These are phyloP conservation scores for Mycosphaerelloides madeirae DNA, from an alignment of 2,329 filamentous ascomycete species.

Conservation along the genomic window DNA sequence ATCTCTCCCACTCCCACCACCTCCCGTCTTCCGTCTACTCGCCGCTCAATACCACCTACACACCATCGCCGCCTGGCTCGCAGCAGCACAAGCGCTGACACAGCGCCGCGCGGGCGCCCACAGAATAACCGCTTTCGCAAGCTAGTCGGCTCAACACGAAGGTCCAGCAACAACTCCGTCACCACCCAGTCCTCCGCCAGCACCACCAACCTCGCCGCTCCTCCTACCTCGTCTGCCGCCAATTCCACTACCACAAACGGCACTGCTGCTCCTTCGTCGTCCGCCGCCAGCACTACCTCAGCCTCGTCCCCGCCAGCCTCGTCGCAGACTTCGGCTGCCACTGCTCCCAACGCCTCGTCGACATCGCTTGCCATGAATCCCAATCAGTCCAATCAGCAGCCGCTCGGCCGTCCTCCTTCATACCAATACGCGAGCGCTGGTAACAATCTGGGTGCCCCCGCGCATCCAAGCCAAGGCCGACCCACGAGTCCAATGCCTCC, in stretches of 20 bases:
- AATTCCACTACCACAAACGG: conserved; percentile 54
- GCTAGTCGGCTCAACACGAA: conserved; percentile 77
- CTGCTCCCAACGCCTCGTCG: conserved; percentile 39
- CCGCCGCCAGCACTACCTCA: conserved; percentile 32
- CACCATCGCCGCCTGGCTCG: not conserved
- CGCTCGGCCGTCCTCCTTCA: conserved; percentile 58
- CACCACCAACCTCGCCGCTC: conserved; percentile 37
- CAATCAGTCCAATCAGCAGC: conserved; percentile 33
- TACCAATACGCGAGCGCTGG: conserved; percentile 53
- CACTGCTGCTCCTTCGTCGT: conserved; percentile 14
- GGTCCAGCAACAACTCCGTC: conserved; percentile 52
- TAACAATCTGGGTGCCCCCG: conserved; percentile 34
- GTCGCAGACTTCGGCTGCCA: conserved; percentile 17
- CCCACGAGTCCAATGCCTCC: conserved; percentile 41
- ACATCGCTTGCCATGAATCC: conserved; percentile 54
- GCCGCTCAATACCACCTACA: too few species aligned
- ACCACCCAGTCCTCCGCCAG: conserved; percentile 66
- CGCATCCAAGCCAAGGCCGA: conserved; percentile 44
- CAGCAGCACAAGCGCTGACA: not conserved
- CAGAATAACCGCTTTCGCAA: conserved; percentile 70
- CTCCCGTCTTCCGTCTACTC: too few species aligned
- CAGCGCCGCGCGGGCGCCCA: not conserved
- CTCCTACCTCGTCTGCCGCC: conserved; percentile 34
- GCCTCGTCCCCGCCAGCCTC: conserved; percentile 13
- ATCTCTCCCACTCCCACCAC: too few species aligned